Base-by-base conservation (phyloP, 495 filamentous ascomycete genomes). In the Sordaria brevicollis region DNA sequence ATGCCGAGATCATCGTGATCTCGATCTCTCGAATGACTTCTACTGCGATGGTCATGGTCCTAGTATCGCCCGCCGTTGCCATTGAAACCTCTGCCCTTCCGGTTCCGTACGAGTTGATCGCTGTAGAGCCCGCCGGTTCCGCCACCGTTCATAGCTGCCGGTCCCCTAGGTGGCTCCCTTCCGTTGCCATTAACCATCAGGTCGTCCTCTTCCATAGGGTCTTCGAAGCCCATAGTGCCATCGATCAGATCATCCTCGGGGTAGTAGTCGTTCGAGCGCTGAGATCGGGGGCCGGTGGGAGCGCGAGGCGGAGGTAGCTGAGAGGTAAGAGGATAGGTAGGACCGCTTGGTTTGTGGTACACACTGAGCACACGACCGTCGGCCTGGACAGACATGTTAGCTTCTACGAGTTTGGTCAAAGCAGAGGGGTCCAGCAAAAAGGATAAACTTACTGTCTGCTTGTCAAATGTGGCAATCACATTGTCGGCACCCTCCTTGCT, bases 361-460 rank as follows among this genome's bases (percentile, higher is more conserved):
- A 99, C 88, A 62, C 89, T 86, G 6, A 99, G 84, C 11, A 93
- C 75, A 68, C 92, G 86, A n/a, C 94, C 92, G 73, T 97, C 93
- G 68, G 93, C 93, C 93, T 96, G 71, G 43, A 65, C 8, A 65
- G 17, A 19, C 21, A 34, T 25, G 36, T 65, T 67, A 25, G 68
- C 70, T 57, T 73, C 49, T 19, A 11, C 70, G 3, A 34, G 67
- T 49, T 41, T 36, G 68, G 67, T 33, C 21, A 11, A 39, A 10
- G 65, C 39, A 62, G 31, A 69, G 41, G 33, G 21, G 49, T 54
- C n/a, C n/a, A n/a, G n/a, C n/a, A n/a, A n/a, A n/a, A n/a, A 29
- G 36, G 49, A n/a, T 7, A 13, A 54, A 73, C 85, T 74, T 80
- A 96, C 94, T 78, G 87, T 92, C 77, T 96, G 90, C 73, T 92